A percentile compares a stretch with the other conserved stretches of the same genome.
Conservation (phyloP, 805 yeast genomes). For the Saturnispora zaruensis region DNA sequence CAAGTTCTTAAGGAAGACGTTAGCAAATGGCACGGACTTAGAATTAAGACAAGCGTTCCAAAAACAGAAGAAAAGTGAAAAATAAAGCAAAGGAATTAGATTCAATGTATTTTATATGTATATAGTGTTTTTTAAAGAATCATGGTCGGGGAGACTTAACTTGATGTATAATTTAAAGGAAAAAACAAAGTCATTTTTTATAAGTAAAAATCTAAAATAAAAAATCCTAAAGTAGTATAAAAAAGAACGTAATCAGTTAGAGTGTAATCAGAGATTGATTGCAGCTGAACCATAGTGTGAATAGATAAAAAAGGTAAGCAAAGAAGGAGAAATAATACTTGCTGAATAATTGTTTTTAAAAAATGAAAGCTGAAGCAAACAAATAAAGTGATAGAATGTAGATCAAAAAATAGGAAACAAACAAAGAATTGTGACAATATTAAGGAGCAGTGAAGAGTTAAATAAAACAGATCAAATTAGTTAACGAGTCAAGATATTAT, state of each 20-base stretch:
- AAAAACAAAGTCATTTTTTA: background rate
- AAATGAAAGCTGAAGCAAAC: background rate
- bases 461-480: background rate
- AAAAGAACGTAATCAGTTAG: background rate
- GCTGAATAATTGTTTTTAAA: background rate
- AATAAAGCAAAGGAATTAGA: background rate
- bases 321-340: background rate
- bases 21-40: slow-evolving; percentile 89
- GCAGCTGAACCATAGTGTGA: background rate
- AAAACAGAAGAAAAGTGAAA: slow-evolving; percentile 8
- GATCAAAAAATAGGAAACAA: background rate
- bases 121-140: background rate
- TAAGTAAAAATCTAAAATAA: background rate
- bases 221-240: background rate
- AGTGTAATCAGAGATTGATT: background rate
- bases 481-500: background rate
- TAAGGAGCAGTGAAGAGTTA: background rate
- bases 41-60: slow-evolving; percentile 63
- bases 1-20: slow-evolving; percentile 76
- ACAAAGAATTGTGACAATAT: background rate
- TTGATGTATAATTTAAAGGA: background rate
- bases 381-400: background rate
- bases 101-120: background rate
- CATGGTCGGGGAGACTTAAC: no score
- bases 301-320: background rate